These are phyloP conservation scores for Pterulicium gracile DNA, from an alignment of 1,284 basidiomycete genomes.

Conservation along the genomic window DNA sequence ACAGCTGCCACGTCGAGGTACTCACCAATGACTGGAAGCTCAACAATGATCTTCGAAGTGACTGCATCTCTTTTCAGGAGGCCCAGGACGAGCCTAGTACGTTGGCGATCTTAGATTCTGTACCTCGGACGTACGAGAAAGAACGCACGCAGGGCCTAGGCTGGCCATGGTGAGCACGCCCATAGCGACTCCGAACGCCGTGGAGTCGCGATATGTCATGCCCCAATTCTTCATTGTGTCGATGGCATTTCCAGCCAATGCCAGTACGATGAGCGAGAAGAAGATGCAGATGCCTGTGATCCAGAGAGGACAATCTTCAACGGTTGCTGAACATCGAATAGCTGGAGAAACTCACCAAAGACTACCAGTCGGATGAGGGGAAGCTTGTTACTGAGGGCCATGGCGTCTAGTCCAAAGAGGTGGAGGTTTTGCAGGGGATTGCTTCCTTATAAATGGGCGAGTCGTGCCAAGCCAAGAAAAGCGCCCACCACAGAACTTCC, in stretches of 20 bases:
- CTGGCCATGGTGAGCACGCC: not conserved
- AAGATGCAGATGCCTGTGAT: not conserved
- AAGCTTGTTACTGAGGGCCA: not conserved
- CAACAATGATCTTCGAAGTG: slow-evolving; percentile 25
- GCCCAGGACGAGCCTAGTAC: slow-evolving; percentile 23
- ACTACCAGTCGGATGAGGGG: not conserved
- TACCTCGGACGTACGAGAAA: not conserved
- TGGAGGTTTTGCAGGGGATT: too few species aligned
- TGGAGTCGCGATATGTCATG: not conserved
- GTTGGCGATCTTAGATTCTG: not conserved
- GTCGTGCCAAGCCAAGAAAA: too few species aligned
- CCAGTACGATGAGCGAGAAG: not conserved
- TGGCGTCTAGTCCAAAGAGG: too few species aligned
- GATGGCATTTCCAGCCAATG: not conserved
- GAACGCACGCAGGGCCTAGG: not conserved
- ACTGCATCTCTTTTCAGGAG: slow-evolving; percentile 21
- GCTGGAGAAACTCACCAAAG: too few species aligned
- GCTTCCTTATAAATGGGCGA: too few species aligned
- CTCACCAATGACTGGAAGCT: slow-evolving; percentile 27
- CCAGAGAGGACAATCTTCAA: too few species aligned
- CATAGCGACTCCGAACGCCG: not conserved
- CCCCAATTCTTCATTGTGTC: not conserved
- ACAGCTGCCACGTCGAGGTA: slow-evolving; percentile 20
- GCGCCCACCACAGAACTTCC: too few species aligned
- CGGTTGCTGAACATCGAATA: too few species aligned